Conservation (phyloP, 352 stramenopile species). For the Globisporangium solare region DNA sequence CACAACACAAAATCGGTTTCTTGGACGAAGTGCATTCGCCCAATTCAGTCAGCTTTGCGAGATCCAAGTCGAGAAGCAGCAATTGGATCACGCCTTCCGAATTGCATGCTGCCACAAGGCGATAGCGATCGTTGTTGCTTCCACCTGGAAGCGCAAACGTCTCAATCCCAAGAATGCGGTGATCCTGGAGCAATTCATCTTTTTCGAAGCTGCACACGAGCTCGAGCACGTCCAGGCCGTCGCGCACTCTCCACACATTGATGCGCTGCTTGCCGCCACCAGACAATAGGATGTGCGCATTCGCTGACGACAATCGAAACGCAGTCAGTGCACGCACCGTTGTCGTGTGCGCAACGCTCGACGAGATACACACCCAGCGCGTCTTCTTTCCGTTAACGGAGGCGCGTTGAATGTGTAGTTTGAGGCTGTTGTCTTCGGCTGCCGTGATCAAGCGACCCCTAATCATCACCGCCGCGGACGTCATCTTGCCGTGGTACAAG, state of each 20-base stretch:
- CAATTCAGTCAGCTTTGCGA: conserved; percentile 29
- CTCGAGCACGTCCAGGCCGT: conserved; percentile 33
- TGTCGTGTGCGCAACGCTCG: conserved; percentile 72
- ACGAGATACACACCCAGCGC: conserved; percentile 44
- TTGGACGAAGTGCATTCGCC: conserved; percentile 53
- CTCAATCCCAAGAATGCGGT: conserved; percentile 73
- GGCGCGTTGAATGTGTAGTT: conserved; percentile 40
- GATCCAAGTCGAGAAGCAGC: conserved; percentile 47
- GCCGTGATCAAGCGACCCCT: conserved; percentile 56
- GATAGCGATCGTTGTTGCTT: conserved; percentile 22
- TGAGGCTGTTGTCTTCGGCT: conserved; percentile 80
- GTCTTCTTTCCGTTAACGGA: not conserved
- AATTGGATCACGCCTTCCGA: conserved; percentile 71
- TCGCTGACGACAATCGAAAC: conserved; percentile 26
- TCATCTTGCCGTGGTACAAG: conserved; percentile 72
- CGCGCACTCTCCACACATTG: conserved; percentile 63
- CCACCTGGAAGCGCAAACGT: conserved; percentile 37
- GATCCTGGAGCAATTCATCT: conserved; percentile 57
- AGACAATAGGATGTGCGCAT: conserved; percentile 50
- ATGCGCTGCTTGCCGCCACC: conserved; percentile 79
- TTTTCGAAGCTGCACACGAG: conserved; percentile 64
- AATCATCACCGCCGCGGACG: conserved; percentile 41
- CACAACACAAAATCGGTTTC: conserved; percentile 80
- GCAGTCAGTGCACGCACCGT: conserved; percentile 63
- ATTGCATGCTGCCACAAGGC: conserved; percentile 63